phyloP scores from a whole-genome alignment of 1,284 basidiomycete species.

The Psilocybe mexicana region DNA sequence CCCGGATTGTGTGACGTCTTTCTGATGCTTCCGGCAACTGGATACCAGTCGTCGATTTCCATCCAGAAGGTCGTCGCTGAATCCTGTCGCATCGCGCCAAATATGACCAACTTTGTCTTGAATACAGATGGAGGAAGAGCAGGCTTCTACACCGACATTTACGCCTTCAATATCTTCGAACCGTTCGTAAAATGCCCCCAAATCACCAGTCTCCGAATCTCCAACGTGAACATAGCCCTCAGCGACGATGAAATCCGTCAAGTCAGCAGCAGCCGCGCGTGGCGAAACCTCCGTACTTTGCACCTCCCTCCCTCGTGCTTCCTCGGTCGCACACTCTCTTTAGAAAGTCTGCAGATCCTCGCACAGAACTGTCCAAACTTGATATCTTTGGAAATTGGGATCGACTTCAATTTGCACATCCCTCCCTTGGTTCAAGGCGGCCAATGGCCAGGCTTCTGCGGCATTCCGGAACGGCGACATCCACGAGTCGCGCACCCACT shows the following conservation, averaged over 20 bases:
- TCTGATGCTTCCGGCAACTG: neutral
- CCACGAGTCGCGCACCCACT: neutral
- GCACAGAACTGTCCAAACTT: slow-evolving; percentile 9
- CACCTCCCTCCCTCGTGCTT: neutral
- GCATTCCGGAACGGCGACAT: neutral
- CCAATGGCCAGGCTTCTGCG: too few species aligned
- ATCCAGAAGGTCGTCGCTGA: slow-evolving; percentile 1
- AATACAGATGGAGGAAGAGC: neutral
- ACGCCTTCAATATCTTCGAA: neutral
- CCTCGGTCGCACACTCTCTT: slow-evolving; percentile 4
- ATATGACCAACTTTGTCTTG: neutral
- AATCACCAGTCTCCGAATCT: slow-evolving; percentile 1
- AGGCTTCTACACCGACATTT: too few species aligned
- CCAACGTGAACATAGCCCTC: neutral
- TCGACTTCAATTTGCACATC: slow-evolving; percentile 9
- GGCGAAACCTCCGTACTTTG: slow-evolving; percentile 9
- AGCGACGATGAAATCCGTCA: slow-evolving; percentile 8
- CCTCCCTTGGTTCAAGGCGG: neutral
- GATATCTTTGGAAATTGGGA: neutral
- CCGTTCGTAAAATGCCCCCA: slow-evolving; percentile 7
- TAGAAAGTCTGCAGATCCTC: slow-evolving; percentile 7
- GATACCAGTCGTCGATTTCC: neutral
- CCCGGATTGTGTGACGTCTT: neutral
- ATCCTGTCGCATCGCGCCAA: slow-evolving; percentile 6
- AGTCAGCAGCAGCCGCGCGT: slow-evolving; percentile 5